Evolutionary conservation across 2,329 filamentous ascomycete species (phyloP), one percentile per base, ranked within the genome.

Genomic region (Ophidiomyces ophidiicola): DNA sequence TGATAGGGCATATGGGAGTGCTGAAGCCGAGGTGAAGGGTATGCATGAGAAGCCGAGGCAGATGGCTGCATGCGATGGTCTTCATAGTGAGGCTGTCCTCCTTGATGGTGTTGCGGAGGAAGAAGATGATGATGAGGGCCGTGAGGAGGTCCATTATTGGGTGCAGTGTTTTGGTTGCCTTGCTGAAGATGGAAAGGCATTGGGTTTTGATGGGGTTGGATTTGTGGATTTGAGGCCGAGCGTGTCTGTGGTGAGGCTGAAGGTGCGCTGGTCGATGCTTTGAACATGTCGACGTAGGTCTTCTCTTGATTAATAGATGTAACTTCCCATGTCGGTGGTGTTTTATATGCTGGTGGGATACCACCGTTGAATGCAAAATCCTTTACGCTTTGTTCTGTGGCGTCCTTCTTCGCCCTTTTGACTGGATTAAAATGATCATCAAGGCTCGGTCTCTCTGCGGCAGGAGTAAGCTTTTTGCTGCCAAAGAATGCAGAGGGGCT

Each of bases 61-160:
- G 82, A 83, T 64, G 90, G 82, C 49, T 76, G 73, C 82, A 94
- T 93, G 36, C 86, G 76, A 53, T 87, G 82, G 49, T 93, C 87
- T 49, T 78, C 77, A 43, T 77, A 78, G 51, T 79, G 83, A 48
- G 78, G 82, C 2, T 74, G 72, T 11, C 71, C 70, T 37, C 75
- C 74, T 4, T 71, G 73, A 47, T 80, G 80, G 51, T 86, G 82
- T 42, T 82, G 80, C 44, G 80, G 78, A 18, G 71, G 72, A 51
- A 85, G 81, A 60, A 85, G 78, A 52, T 81, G 81, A 57, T 86
- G 83, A 15, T 31, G 36, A 12, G 80, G 77, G 14, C 79, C 76
- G 53, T 86, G 83, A 44, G 86, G 79, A 28, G 84, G 76, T 17
- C 80, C 80, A 52, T 78, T 75, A 32, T 79, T 70, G 49, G 78